phyloP scores from a whole-genome alignment of 1,284 basidiomycete species.

The Austroboletus olivaceoglutinosus region DNA sequence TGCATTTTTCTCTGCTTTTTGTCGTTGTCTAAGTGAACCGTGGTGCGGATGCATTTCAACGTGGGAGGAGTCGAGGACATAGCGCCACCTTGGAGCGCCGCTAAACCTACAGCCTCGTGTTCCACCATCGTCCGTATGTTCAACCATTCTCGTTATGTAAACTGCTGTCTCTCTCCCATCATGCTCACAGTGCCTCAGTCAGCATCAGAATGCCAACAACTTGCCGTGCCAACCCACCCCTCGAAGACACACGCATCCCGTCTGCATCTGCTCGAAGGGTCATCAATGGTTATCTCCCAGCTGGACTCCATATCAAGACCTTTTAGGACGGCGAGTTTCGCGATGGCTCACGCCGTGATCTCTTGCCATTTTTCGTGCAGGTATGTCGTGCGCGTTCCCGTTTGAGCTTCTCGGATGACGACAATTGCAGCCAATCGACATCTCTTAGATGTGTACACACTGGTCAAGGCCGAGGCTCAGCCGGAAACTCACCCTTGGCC shows the following conservation, averaged over 20 bases:
- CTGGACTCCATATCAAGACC: constrained; percentile 23
- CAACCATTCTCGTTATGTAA: too few species aligned
- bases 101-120: too few species aligned
- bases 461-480: constrained; percentile 14
- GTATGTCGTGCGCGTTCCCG: constrained; percentile 19
- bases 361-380: constrained; percentile 27
- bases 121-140: too few species aligned
- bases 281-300: constrained; percentile 16
- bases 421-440: neutral
- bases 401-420: constrained; percentile 22
- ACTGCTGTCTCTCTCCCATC: too few species aligned
- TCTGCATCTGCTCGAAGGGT: constrained; percentile 4
- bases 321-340: constrained; percentile 21
- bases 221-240: constrained; percentile 9
- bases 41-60: constrained; percentile 6
- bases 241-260: constrained; percentile 23
- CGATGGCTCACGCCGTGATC: constrained; percentile 20
- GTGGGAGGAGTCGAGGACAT: too few species aligned
- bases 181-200: too few species aligned
- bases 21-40: constrained; percentile 14
- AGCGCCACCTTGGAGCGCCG: too few species aligned
- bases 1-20: constrained; percentile 3
- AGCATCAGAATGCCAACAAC: constrained; percentile 1
- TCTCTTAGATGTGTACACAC: constrained; percentile 10
- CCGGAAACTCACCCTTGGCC: constrained; percentile 8